Conservation (phyloP, 768 basidiomycete genomes). For the Suillus spraguei region DNA sequence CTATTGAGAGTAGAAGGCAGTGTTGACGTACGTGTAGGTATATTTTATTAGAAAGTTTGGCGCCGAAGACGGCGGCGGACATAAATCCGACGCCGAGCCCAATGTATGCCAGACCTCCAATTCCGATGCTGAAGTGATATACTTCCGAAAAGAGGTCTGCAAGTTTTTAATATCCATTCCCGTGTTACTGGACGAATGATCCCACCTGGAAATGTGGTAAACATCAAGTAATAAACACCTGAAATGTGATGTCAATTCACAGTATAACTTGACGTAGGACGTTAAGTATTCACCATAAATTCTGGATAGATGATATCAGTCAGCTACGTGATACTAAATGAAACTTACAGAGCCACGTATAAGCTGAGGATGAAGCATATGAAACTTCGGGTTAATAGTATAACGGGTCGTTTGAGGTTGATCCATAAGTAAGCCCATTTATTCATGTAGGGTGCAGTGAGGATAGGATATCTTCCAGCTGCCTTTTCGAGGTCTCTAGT, state of each 20-base stretch:
- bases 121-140: constrained; percentile 54
- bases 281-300: constrained; percentile 54
- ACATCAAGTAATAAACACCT: constrained; percentile 74
- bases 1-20: constrained; percentile 14
- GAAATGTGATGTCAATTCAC: background rate
- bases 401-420: constrained; percentile 56
- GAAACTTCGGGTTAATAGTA: constrained; percentile 60
- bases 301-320: constrained; percentile 29
- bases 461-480: constrained; percentile 27
- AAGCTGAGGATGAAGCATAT: constrained; percentile 73
- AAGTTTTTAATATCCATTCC: constrained; percentile 12
- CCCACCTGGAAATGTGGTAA: constrained; percentile 62
- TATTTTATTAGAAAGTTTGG: constrained; percentile 45
- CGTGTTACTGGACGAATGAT: constrained; percentile 15
- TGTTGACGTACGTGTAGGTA: constrained; percentile 43
- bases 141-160: constrained; percentile 46
- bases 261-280: background rate
- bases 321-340: background rate
- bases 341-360: constrained; percentile 72
- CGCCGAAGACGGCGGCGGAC: constrained; percentile 48
- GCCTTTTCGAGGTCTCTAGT: constrained; percentile 49
- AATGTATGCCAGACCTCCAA: constrained; percentile 53
- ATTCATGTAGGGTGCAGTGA: constrained; percentile 26
- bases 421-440: constrained; percentile 52
- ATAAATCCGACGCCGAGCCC: constrained; percentile 61